Evolutionary conservation across 257 asterid genomes (phyloP).

Genomic region (Gentiana macrophylla): DNA sequence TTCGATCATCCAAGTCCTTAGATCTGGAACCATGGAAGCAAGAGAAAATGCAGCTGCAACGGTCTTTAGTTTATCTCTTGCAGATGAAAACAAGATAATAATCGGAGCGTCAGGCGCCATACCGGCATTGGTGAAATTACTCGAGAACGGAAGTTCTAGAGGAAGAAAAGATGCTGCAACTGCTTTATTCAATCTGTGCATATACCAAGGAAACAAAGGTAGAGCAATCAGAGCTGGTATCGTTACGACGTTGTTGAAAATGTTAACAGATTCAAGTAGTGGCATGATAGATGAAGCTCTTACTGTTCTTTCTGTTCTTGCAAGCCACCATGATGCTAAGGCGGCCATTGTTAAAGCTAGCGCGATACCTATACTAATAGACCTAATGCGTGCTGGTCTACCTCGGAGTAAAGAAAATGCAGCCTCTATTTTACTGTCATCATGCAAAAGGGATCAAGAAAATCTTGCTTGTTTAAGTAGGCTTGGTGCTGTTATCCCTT

Average conservation of each 20-base stretch:
- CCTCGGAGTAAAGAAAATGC: slow-evolving; percentile 75
- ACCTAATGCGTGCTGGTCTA: slow-evolving; percentile 54
- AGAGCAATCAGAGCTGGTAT: slow-evolving; percentile 87
- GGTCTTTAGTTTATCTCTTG: slow-evolving; percentile 73
- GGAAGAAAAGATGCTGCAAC: slow-evolving; percentile 97
- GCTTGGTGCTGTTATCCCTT: slow-evolving; percentile 68
- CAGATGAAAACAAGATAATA: slow-evolving; percentile 75
- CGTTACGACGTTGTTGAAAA: slow-evolving; percentile 45
- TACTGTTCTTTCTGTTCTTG: slow-evolving; percentile 79
- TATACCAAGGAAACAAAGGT: slow-evolving; percentile 86
- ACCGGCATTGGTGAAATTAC: slow-evolving; percentile 73
- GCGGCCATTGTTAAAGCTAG: slow-evolving; percentile 58
- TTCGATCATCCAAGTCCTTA: slow-evolving; percentile 75
- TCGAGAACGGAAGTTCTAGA: slow-evolving; percentile 54
- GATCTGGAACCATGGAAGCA: slow-evolving; percentile 87
- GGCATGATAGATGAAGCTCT: slow-evolving; percentile 88
- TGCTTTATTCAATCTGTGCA: slow-evolving; percentile 75
- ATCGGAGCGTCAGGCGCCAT: slow-evolving; percentile 96
- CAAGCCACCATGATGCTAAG: slow-evolving; percentile 77
- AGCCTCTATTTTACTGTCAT: slow-evolving; percentile 57
- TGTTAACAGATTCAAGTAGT: slow-evolving; percentile 62
- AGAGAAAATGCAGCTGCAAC: slow-evolving; percentile 94
- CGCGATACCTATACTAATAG: slow-evolving; percentile 64
- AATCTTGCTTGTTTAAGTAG: slow-evolving; percentile 58
- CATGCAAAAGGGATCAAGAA: slow-evolving; percentile 64